Evolutionary conservation across 805 yeast genomes (phyloP).

Genomic region (Tetrapisispora taiwanensis): DNA sequence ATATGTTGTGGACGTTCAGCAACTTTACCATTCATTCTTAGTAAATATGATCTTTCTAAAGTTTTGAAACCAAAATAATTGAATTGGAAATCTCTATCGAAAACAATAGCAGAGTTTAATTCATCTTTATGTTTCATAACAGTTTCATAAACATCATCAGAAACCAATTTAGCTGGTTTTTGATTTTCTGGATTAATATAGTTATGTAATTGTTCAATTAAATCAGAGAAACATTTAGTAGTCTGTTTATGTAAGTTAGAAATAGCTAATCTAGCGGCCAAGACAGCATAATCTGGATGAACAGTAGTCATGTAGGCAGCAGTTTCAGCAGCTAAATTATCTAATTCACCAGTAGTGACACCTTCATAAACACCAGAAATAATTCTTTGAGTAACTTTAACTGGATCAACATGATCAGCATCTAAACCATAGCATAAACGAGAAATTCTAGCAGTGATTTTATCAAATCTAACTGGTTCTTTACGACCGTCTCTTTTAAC

Average conservation of each 20-base stretch:
- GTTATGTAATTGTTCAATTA: slow-evolving; percentile 53
- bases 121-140: slow-evolving; percentile 52
- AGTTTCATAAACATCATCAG: slow-evolving; percentile 49
- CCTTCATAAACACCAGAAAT: slow-evolving; percentile 78
- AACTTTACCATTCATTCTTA: slow-evolving; percentile 46
- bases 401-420: slow-evolving; percentile 79
- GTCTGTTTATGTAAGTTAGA: slow-evolving; percentile 88
- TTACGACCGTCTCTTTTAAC: slow-evolving; percentile 85
- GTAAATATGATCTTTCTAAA: slow-evolving; percentile 69
- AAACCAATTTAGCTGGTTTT: slow-evolving; percentile 43
- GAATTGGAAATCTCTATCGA: slow-evolving; percentile 62
- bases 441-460: slow-evolving; percentile 87
- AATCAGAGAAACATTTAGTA: slow-evolving; percentile 66
- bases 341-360: slow-evolving; percentile 77
- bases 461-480: slow-evolving; percentile 89
- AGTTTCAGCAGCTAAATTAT: slow-evolving; percentile 80
- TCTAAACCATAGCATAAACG: slow-evolving; percentile 90
- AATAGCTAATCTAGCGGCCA: slow-evolving; percentile 90
- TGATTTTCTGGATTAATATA: slow-evolving; percentile 71
- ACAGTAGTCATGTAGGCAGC: slow-evolving; percentile 92
- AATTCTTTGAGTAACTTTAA: slow-evolving; percentile 82
- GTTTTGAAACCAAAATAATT: slow-evolving; percentile 86
- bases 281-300: slow-evolving; percentile 91
- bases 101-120: slow-evolving; percentile 59
- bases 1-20: slow-evolving; percentile 86